Conservation (phyloP, 75 land plant genomes). For the Picea glauca region DNA sequence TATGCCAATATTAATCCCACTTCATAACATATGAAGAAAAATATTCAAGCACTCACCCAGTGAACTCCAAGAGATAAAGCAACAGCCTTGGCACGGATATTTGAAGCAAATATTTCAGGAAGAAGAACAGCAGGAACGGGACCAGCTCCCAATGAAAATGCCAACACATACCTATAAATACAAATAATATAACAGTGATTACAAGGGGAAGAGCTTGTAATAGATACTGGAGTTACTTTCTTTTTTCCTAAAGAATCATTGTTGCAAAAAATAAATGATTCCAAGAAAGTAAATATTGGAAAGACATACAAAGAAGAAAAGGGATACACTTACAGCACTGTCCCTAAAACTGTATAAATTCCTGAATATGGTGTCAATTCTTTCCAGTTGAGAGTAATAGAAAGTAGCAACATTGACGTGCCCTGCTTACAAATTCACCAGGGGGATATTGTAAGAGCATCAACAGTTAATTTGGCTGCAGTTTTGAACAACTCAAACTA, state of each 20-base stretch:
- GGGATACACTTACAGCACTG: slow-evolving; percentile 26
- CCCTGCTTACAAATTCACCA: slow-evolving; percentile 14
- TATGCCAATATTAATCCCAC: too few species aligned
- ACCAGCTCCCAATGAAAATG: slow-evolving; percentile 38
- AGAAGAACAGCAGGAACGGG: slow-evolving; percentile 35
- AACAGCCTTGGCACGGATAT: slow-evolving; percentile 38
- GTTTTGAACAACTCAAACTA: too few species aligned
- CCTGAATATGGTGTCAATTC: slow-evolving; percentile 30
- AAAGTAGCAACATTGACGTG: slow-evolving; percentile 26
- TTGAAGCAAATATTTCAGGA: slow-evolving; percentile 31
- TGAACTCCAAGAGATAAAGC: slow-evolving; percentile 35
- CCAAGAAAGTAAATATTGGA: background rate
- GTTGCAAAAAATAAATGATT: background rate
- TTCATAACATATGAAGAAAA: too few species aligned
- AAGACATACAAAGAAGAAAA: background rate
- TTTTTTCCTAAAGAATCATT: background rate
- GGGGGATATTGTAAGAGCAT: too few species aligned
- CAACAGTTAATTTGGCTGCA: too few species aligned
- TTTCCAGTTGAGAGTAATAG: slow-evolving; percentile 27
- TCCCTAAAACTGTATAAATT: slow-evolving; percentile 27
- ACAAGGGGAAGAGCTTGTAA: too few species aligned
- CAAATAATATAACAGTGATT: too few species aligned
- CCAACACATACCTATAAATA: slow-evolving; percentile 27
- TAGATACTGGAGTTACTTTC: background rate
- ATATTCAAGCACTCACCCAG: slow-evolving; percentile 19